Conservation (phyloP, 1,139 yeast genomes). For the Taiozyma sp. region DNA sequence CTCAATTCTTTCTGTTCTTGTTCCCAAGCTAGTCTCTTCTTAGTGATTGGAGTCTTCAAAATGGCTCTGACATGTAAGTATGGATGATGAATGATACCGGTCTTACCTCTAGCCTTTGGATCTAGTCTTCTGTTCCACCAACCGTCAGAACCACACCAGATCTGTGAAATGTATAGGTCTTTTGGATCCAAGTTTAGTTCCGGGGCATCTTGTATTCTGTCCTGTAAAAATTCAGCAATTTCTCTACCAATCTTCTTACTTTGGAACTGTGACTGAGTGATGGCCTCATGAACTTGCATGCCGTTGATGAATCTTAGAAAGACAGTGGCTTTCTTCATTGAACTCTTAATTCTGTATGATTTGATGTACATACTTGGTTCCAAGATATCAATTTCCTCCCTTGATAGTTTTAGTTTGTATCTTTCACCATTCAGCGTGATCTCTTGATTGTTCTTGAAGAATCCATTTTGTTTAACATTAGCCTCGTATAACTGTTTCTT, state of each 20-base stretch:
- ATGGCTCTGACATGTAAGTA: conserved; percentile 80
- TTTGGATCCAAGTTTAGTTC: conserved; percentile 55
- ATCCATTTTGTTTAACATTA: conserved; percentile 65
- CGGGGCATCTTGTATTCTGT: conserved; percentile 69
- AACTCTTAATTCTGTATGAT: conserved; percentile 77
- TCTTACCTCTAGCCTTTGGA: conserved; percentile 86
- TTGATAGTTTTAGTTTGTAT: conserved; percentile 54
- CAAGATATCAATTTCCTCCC: conserved; percentile 66
- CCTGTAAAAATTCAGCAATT: conserved; percentile 67
- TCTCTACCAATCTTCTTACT: conserved; percentile 78
- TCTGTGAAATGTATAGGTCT: conserved; percentile 67
- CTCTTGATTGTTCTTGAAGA: conserved; percentile 60
- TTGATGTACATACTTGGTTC: conserved; percentile 82
- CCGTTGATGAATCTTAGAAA: conserved; percentile 72
- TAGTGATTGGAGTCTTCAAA: conserved; percentile 59
- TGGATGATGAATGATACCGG: conserved; percentile 73
- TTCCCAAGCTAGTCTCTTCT: conserved; percentile 58
- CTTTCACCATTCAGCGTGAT: conserved; percentile 41
- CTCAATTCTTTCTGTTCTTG: conserved; percentile 36
- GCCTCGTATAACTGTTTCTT: conserved; percentile 60
- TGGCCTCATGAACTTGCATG: conserved; percentile 70
- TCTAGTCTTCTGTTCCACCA: conserved; percentile 68
- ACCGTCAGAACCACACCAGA: conserved; percentile 95
- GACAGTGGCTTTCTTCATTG: conserved; percentile 83
- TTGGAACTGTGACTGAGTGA: conserved; percentile 89